Evolutionary conservation across 495 filamentous ascomycete species (phyloP).

Genomic region (Xylaria telfairii): DNA sequence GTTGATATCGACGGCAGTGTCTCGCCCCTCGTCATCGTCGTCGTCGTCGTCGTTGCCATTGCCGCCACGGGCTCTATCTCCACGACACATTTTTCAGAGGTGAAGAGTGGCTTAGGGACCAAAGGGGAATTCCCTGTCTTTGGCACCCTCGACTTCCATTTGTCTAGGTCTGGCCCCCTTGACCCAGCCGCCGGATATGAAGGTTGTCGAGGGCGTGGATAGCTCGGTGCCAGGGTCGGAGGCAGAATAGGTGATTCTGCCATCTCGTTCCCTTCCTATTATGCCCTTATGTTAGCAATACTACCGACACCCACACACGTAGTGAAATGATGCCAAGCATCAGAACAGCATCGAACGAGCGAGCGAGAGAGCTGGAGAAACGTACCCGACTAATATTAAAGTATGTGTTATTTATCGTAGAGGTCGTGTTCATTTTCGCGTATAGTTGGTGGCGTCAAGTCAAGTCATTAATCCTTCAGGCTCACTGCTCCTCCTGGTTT

Average conservation of each 20-base stretch:
- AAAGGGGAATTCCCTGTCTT: conserved; percentile 2
- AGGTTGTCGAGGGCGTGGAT: not conserved
- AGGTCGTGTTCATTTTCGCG: not conserved
- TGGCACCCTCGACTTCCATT: conserved; percentile 22
- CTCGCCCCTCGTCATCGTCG: not conserved
- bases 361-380: conserved; percentile 13
- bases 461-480: not conserved
- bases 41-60: not conserved
- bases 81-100: conserved; percentile 10
- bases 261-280: conserved; percentile 21
- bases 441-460: not conserved
- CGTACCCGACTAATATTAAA: conserved; percentile 23
- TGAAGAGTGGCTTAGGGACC: conserved; percentile 21
- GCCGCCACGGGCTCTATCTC: not conserved
- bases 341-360: no score
- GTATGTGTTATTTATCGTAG: conserved; percentile 18
- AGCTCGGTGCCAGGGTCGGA: not conserved
- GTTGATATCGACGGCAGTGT: not conserved
- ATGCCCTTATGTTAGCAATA: conserved; percentile 12
- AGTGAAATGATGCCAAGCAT: not conserved
- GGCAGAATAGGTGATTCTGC: conserved; percentile 24
- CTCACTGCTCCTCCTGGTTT: not conserved
- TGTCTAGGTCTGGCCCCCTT: not conserved
- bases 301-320: no score
- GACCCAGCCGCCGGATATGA: not conserved